Evolutionary conservation across 192 early-diverging fungal species (phyloP).

Genomic region (Borealophlyctis nickersoniae): DNA sequence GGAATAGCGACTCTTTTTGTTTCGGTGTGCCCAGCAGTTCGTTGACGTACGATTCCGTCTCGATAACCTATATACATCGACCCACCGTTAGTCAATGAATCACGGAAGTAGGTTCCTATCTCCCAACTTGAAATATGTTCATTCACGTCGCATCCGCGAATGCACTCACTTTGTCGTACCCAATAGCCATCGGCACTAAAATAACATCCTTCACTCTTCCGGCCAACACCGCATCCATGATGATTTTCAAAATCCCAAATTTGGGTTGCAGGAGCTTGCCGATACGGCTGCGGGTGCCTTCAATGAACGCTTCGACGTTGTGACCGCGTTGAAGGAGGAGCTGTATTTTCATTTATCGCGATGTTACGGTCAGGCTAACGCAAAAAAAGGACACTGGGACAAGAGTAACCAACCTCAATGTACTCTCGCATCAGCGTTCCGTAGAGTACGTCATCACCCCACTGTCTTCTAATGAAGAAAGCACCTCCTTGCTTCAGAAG

Average conservation of each 20-base stretch:
- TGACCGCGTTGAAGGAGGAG: constrained; percentile 65
- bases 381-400: constrained; percentile 3
- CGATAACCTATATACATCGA: constrained; percentile 58
- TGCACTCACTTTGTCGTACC: constrained; percentile 86
- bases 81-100: no score
- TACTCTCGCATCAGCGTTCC: constrained; percentile 71
- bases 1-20: constrained; percentile 71
- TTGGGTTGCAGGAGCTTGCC: constrained; percentile 80
- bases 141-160: no score
- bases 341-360: no score
- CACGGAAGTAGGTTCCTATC: no score
- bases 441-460: constrained; percentile 76
- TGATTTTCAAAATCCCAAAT: constrained; percentile 78
- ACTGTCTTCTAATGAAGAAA: constrained; percentile 75
- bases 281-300: constrained; percentile 77
- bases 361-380: no score
- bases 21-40: constrained; percentile 79
- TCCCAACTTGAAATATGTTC: no score
- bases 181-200: constrained; percentile 77
- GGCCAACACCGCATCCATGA: constrained; percentile 67
- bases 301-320: constrained; percentile 80
- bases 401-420: constrained; percentile 50
- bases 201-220: constrained; percentile 63
- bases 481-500: constrained; percentile 66
- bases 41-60: constrained; percentile 73